Conservation (phyloP, 2,329 filamentous ascomycete genomes). For the Pestalotiopsis sp. region DNA sequence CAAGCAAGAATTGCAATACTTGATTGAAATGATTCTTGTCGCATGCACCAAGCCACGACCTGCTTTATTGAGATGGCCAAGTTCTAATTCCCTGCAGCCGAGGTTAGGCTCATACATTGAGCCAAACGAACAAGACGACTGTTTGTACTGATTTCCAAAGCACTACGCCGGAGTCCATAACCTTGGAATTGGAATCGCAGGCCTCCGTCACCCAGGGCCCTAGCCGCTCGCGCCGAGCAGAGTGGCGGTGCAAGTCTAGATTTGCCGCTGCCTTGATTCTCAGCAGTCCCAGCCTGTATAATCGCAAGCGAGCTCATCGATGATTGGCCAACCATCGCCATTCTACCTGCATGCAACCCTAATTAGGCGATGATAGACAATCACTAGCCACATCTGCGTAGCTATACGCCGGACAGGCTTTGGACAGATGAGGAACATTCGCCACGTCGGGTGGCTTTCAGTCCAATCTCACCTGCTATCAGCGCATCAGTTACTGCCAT, state of each 20-base stretch:
- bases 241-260: not conserved
- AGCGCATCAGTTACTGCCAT: not conserved
- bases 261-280: conserved; percentile 2
- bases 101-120: not conserved
- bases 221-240: not conserved
- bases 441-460: not conserved
- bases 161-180: not conserved
- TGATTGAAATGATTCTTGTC: not conserved
- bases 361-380: not conserved
- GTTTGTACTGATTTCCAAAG: not conserved
- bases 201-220: not conserved
- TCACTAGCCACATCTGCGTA: not conserved
- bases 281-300: not conserved
- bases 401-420: not conserved
- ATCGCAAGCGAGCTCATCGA: not conserved
- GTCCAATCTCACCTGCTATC: not conserved
- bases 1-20: not conserved
- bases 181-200: not conserved
- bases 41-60: not conserved
- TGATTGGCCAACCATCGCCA: not conserved
- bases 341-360: not conserved
- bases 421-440: not conserved
- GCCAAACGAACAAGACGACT: not conserved
- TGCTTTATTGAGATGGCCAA: not conserved
- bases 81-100: no score